phyloP scores from a whole-genome alignment of 352 stramenopile species.

The Phytophthora chlamydospora region DNA sequence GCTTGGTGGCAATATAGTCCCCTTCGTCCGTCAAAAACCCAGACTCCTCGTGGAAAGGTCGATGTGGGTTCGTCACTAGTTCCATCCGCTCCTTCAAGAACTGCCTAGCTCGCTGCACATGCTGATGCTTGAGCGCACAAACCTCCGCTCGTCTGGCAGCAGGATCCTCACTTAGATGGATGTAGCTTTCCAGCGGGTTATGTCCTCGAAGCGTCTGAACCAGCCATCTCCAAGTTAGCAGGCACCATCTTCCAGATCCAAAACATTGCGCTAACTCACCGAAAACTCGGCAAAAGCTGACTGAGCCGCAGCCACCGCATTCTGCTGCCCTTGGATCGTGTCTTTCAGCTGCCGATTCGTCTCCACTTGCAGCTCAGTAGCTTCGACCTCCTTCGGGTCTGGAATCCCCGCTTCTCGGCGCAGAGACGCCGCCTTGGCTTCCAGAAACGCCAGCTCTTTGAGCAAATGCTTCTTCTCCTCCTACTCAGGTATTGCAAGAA shows the following conservation, averaged over 20 bases:
- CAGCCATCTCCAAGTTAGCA: background rate
- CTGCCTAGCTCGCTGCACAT: slow-evolving; percentile 34
- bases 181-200: slow-evolving; percentile 35
- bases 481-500: slow-evolving; percentile 9
- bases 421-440: slow-evolving; percentile 34
- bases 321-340: slow-evolving; percentile 31
- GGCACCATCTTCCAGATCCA: background rate
- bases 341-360: slow-evolving; percentile 32
- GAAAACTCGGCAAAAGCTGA: slow-evolving; percentile 43
- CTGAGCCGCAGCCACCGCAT: slow-evolving; percentile 22
- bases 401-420: slow-evolving; percentile 36
- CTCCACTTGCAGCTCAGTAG: slow-evolving; percentile 22
- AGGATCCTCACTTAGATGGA: slow-evolving; percentile 29
- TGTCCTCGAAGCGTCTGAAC: slow-evolving; percentile 28
- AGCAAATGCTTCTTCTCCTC: slow-evolving; percentile 41
- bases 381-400: slow-evolving; percentile 31
- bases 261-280: slow-evolving; percentile 19
- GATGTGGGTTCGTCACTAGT: slow-evolving; percentile 30
- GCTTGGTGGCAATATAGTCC: slow-evolving; percentile 39
- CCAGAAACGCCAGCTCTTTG: slow-evolving; percentile 37
- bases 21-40: slow-evolving; percentile 41
- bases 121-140: slow-evolving; percentile 35
- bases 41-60: slow-evolving; percentile 41
- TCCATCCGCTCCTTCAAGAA: slow-evolving; percentile 40
- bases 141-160: slow-evolving; percentile 31